phyloP scores from a whole-genome alignment of 805 yeast species.

The Pichia sporocuriosa region DNA sequence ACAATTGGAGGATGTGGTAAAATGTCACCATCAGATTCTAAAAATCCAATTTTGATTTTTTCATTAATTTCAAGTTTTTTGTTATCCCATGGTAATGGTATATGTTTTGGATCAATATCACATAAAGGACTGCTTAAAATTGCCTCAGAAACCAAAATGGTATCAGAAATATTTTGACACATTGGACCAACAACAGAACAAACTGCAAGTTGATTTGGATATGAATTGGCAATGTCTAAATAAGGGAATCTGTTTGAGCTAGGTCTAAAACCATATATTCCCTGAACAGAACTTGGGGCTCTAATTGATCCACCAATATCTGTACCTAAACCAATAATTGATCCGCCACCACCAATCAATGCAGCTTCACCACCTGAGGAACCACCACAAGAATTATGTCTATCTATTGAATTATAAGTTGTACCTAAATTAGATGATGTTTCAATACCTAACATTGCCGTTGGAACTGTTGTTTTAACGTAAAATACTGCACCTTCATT shows the following conservation, averaged over 20 bases:
- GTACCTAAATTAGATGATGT: slow-evolving; percentile 34
- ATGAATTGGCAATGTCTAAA: slow-evolving; percentile 26
- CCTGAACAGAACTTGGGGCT: slow-evolving; percentile 29
- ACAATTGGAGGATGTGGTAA: slow-evolving; percentile 52
- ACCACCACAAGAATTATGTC: slow-evolving; percentile 35
- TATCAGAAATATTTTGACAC: slow-evolving; percentile 25
- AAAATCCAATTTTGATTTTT: slow-evolving; percentile 40
- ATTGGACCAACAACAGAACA: slow-evolving; percentile 34
- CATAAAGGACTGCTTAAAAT: slow-evolving; percentile 39
- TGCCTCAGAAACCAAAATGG: slow-evolving; percentile 32
- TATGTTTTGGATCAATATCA: slow-evolving; percentile 41
- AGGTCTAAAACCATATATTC: slow-evolving; percentile 30
- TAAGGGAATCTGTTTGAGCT: slow-evolving; percentile 33
- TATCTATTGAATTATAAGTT: slow-evolving; percentile 34
- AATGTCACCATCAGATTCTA: slow-evolving; percentile 38
- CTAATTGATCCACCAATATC: slow-evolving; percentile 37
- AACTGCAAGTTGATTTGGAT: slow-evolving; percentile 28
- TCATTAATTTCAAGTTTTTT: slow-evolving; percentile 6
- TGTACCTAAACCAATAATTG: slow-evolving; percentile 33
- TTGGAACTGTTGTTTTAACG: slow-evolving; percentile 39
- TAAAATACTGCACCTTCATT: slow-evolving; percentile 37
- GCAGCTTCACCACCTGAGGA: slow-evolving; percentile 43
- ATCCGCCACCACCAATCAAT: slow-evolving; percentile 26
- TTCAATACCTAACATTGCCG: slow-evolving; percentile 37
- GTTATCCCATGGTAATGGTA: slow-evolving; percentile 46